phyloP scores from a whole-genome alignment of 768 basidiomycete species.

The Arthromyces matolae region DNA sequence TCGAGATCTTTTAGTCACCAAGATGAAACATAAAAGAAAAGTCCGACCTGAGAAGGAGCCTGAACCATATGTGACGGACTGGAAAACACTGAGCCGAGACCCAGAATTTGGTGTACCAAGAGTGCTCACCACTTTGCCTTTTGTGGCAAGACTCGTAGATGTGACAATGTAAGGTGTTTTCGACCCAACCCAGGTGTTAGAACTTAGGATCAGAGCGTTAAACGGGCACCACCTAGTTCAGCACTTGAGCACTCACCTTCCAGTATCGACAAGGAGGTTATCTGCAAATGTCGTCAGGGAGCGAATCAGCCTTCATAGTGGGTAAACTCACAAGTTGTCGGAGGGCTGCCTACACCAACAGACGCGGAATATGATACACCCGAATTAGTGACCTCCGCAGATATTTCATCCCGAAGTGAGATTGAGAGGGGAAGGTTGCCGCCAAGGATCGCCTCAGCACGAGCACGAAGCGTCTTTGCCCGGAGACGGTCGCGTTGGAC shows the following conservation, averaged over 20 bases:
- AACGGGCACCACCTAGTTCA: neutral
- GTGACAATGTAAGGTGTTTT: slow-evolving; percentile 40
- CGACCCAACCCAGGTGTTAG: slow-evolving; percentile 72
- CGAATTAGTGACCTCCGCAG: slow-evolving; percentile 30
- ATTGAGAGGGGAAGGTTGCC: too few relatives aligned
- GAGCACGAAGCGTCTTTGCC: slow-evolving; percentile 38
- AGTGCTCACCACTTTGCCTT: slow-evolving; percentile 41
- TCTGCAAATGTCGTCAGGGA: slow-evolving; percentile 30
- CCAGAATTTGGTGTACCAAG: slow-evolving; percentile 1
- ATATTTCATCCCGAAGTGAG: slow-evolving; percentile 23
- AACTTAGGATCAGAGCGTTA: slow-evolving; percentile 34
- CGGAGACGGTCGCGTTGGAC: slow-evolving; percentile 49
- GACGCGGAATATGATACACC: slow-evolving; percentile 41
- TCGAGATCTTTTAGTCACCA: neutral
- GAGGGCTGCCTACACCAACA: slow-evolving; percentile 52
- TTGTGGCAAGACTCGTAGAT: slow-evolving; percentile 44
- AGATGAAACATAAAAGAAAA: slow-evolving; percentile 11
- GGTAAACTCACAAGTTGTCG: slow-evolving; percentile 41
- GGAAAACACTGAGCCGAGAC: neutral
- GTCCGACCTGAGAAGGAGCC: slow-evolving; percentile 49
- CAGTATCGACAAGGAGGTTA: slow-evolving; percentile 56
- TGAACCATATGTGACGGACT: slow-evolving; percentile 60
- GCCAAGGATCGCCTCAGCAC: slow-evolving; percentile 29
- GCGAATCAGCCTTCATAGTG: neutral
- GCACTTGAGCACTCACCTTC: slow-evolving; percentile 32